Base-by-base conservation (phyloP, 495 filamentous ascomycete species). In the Aspergillus haitiensis region DNA sequence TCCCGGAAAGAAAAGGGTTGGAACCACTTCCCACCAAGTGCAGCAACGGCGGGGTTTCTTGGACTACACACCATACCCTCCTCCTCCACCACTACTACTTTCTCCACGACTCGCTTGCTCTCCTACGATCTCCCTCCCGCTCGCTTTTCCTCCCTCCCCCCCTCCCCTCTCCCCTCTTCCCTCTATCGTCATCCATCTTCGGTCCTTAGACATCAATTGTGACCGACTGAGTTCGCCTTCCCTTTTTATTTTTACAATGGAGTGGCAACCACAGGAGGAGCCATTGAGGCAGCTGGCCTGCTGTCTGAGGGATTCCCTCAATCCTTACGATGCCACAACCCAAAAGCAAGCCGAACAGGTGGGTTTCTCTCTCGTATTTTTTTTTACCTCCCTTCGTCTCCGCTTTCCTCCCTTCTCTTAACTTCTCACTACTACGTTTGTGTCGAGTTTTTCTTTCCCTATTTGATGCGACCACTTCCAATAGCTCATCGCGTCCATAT, bases 251-350 rank as follows among this genome's bases (percentile, higher is more conserved):
- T 59, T 52, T 67, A 76, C 65, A 59, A 97, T 96, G 92, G 85
- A 85, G 70, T 99, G 94, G 94, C 91, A 96, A 79, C 95, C 94
- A 35, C 83, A 90, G 72, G 82, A 87, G 61, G 90, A 90, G 79
- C 89, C 88, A 70, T 81, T 98, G 81, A 82, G 82, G 79, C 91
- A 96, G 80, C 84, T 99, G 44, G 88, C 91, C 64, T 84, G 85
- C 69, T 98, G 87, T 75, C 84, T 99, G 66, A 88, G 84, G 75
- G 92, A 97, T 77, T 97, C 95, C 50, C 81, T 99, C 67, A 93
- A 91, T 73, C 85, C 88, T 56, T 86, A 88, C 74, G 82, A 97
- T 74, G 80, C 82, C 63, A 78, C 70, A 59, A 85, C 86, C 36
- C 92, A 95, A 71, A 96, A 91, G 74, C 86, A 93, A 68, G 94